Percentiles rank a stretch among this genome's conserved stretches.
Evolutionary conservation across 2,329 filamentous ascomycete species (phyloP).

Genomic region (Alternaria arborescens): DNA sequence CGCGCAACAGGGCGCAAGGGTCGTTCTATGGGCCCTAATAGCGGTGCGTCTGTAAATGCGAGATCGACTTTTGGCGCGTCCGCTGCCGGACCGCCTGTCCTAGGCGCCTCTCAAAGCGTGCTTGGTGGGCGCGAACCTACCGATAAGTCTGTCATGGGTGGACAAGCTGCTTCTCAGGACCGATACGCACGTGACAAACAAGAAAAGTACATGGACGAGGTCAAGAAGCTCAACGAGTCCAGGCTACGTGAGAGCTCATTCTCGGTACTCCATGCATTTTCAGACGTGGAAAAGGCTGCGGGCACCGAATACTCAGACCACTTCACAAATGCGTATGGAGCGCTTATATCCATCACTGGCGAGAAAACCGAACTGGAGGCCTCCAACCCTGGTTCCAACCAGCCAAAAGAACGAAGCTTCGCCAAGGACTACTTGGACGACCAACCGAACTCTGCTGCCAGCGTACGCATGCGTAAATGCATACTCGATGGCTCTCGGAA

Average conservation of each 20-base stretch:
- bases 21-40: constrained; percentile 49
- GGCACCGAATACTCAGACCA: constrained; percentile 77
- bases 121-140: constrained; percentile 71
- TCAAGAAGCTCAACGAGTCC: constrained; percentile 79
- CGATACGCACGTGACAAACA: constrained; percentile 86
- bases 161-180: constrained; percentile 69
- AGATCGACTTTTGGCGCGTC: constrained; percentile 68
- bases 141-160: constrained; percentile 60
- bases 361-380: constrained; percentile 67
- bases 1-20: constrained; percentile 54
- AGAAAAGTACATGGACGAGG: constrained; percentile 77
- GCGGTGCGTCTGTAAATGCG: constrained; percentile 41
- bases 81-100: constrained; percentile 77
- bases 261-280: constrained; percentile 79
- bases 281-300: constrained; percentile 74
- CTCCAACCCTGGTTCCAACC: constrained; percentile 65
- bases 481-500: constrained; percentile 81
- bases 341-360: constrained; percentile 78
- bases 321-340: constrained; percentile 82
- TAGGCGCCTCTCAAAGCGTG: constrained; percentile 74
- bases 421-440: constrained; percentile 80
- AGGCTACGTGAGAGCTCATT: constrained; percentile 73
- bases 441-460: constrained; percentile 68
- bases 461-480: constrained; percentile 75
- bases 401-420: constrained; percentile 78